These are phyloP conservation scores for Talaromyces sp. DNA, from an alignment of 2,329 filamentous ascomycete genomes.

Conservation along the genomic window DNA sequence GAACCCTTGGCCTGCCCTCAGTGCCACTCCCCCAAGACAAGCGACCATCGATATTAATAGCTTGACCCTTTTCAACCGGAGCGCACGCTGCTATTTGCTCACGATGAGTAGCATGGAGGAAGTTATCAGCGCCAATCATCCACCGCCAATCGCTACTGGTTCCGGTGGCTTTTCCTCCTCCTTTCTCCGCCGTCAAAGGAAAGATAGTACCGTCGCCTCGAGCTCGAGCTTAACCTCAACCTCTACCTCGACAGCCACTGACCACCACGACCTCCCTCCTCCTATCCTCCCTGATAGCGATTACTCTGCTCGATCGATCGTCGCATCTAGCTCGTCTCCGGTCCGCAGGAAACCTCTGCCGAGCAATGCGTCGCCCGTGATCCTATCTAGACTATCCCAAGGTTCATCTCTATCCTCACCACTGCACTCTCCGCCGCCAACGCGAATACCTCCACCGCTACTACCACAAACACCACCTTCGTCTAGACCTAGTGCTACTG, in stretches of 20 bases:
- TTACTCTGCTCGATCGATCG: conserved; percentile 28
- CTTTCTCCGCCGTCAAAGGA: conserved; percentile 24
- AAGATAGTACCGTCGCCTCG: conserved; percentile 10
- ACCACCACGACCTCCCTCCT: conserved; percentile 11
- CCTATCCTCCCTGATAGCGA: conserved; percentile 14
- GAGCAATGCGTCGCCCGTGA: conserved; percentile 49
- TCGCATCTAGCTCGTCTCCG: conserved; percentile 44
- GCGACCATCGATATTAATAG: conserved; percentile 11
- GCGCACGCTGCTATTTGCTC: neutral
- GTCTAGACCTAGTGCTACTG: conserved; percentile 1
- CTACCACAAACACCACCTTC: conserved; percentile 11
- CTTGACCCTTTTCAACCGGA: neutral
- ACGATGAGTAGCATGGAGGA: conserved; percentile 15
- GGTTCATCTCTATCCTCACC: conserved; percentile 10
- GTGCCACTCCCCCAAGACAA: neutral
- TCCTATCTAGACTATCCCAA: conserved; percentile 30
- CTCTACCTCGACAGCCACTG: neutral
- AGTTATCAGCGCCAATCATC: conserved; percentile 14
- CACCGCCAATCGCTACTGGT: conserved; percentile 24
- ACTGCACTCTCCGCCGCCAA: conserved; percentile 23
- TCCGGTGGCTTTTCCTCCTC: conserved; percentile 22
- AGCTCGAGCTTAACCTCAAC: conserved; percentile 3
- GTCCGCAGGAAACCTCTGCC: conserved; percentile 58
- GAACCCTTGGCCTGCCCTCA: conserved; percentile 15
- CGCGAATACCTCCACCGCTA: conserved; percentile 16